A percentile compares a stretch with the other conserved stretches of the same genome.
Evolutionary conservation across 2,329 filamentous ascomycete genomes (phyloP).

Genomic region (Pseudogymnoascus sp.): DNA sequence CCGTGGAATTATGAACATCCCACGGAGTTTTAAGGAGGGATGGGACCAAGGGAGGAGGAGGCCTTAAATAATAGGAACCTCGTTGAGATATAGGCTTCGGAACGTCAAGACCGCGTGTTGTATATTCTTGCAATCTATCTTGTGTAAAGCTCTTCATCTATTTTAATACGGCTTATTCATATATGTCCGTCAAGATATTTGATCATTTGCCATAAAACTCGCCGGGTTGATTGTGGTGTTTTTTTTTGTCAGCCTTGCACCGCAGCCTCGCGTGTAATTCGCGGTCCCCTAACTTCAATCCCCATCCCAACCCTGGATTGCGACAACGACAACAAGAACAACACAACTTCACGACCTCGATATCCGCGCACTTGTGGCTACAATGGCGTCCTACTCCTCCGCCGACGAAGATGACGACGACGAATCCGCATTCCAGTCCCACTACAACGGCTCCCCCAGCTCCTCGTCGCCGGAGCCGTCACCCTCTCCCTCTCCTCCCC

Average conservation of each 20-base stretch:
- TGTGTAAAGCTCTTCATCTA: too few species aligned
- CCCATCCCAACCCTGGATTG: neutral
- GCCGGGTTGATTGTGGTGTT: neutral
- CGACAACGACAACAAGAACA: neutral
- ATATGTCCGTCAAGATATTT: neutral
- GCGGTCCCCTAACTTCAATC: neutral
- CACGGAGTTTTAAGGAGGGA: too few species aligned
- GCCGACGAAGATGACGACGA: constrained; percentile 16
- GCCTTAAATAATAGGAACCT: too few species aligned
- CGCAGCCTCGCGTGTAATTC: neutral
- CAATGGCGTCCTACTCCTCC: constrained; percentile 1
- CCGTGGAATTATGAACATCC: too few species aligned
- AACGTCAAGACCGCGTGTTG: too few species aligned
- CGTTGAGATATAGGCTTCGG: too few species aligned
- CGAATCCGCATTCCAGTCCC: constrained; percentile 24
- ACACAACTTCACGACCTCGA: neutral
- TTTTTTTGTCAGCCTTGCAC: neutral
- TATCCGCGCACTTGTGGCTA: neutral
- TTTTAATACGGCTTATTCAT: neutral
- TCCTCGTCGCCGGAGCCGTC: constrained; percentile 25
- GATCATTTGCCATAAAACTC: neutral
- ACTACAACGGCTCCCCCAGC: constrained; percentile 18
- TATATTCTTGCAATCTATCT: too few species aligned
- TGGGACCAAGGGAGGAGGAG: too few species aligned
- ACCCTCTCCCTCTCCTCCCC: constrained; percentile 28